These are phyloP conservation scores for Podosphaera xanthii DNA, from an alignment of 2,329 filamentous ascomycete species.

Conservation along the genomic window DNA sequence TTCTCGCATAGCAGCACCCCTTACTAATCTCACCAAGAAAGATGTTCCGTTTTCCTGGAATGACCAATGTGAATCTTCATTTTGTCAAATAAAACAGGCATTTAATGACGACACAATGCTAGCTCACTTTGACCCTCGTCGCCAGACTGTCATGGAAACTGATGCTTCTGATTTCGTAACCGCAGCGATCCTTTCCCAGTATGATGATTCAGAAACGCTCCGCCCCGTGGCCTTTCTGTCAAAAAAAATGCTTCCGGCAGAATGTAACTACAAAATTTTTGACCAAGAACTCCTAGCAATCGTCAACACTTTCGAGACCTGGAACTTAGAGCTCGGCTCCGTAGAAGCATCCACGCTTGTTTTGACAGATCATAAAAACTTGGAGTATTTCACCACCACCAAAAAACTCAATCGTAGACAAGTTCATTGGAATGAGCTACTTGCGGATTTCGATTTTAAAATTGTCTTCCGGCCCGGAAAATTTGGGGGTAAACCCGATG, in stretches of 20 bases:
- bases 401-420: not conserved
- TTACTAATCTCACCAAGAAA: not conserved
- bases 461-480: too few relatives aligned
- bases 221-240: not conserved
- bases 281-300: too few relatives aligned
- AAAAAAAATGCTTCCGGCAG: not conserved
- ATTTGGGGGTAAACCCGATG: too few relatives aligned
- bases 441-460: too few relatives aligned
- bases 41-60: too few relatives aligned
- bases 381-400: not conserved
- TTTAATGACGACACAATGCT: not conserved
- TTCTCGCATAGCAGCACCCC: not conserved
- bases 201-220: not conserved
- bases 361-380: too few relatives aligned
- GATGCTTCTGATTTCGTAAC: not conserved
- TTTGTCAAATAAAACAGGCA: not conserved
- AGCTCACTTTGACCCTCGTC: not conserved
- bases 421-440: too few relatives aligned
- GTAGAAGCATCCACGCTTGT: too few relatives aligned
- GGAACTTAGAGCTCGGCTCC: too few relatives aligned
- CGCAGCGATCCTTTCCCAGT: not conserved
- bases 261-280: too few relatives aligned
- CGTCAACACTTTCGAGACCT: too few relatives aligned
- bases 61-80: too few relatives aligned
- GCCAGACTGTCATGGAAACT: not conserved